These are phyloP conservation scores for Exidia glandulosa DNA, from an alignment of 768 basidiomycete species.

Conservation along the genomic window DNA sequence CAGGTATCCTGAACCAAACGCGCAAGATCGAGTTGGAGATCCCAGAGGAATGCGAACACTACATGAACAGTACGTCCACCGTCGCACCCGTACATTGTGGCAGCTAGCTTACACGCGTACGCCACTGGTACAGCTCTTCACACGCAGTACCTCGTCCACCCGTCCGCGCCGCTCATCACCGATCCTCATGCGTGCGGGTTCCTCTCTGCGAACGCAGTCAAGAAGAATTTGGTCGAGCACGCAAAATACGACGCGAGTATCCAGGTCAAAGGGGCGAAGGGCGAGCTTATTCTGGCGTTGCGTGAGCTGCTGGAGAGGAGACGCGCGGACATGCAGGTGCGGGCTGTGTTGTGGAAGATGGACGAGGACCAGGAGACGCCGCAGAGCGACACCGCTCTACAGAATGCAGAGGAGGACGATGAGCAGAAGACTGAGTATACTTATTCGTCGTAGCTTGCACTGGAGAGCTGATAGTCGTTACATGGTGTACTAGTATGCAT, in stretches of 20 bases:
- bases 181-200: slow-evolving; percentile 28
- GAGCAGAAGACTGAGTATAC: no score
- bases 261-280: slow-evolving; percentile 32
- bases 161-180: slow-evolving; percentile 38
- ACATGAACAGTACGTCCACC: slow-evolving; percentile 37
- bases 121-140: slow-evolving; percentile 28
- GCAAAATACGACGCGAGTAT: slow-evolving; percentile 35
- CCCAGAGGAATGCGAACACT: slow-evolving; percentile 39
- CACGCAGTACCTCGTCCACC: slow-evolving; percentile 35
- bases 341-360: slow-evolving; percentile 15
- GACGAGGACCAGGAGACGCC: background rate
- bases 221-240: slow-evolving; percentile 48
- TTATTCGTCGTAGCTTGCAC: no score
- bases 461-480: no score
- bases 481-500: no score
- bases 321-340: slow-evolving; percentile 39
- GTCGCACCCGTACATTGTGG: background rate
- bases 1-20: slow-evolving; percentile 22
- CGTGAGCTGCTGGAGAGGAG: slow-evolving; percentile 34
- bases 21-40: slow-evolving; percentile 42
- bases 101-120: background rate
- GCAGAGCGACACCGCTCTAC: background rate
- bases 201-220: slow-evolving; percentile 38
- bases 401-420: no score
- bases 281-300: slow-evolving; percentile 40